Evolutionary conservation across 2,329 filamentous ascomycete species (phyloP), one percentile per base, ranked within the genome.

Genomic region (Sphaceloma murrayae): DNA sequence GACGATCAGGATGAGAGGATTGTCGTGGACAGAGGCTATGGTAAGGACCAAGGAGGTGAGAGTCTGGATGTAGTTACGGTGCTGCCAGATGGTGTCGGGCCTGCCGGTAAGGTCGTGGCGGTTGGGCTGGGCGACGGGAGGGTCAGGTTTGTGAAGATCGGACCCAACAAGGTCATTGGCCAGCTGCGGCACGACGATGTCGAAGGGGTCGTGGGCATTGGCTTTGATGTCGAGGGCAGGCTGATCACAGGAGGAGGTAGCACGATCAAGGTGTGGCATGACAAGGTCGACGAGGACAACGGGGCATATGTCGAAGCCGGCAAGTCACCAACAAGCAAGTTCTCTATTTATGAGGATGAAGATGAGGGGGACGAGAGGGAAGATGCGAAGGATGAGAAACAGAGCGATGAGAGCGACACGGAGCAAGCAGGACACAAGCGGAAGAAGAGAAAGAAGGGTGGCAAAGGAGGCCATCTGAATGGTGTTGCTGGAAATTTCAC

Each of bases 1-100:
- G 88, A 94, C 57, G 89, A 96, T 60, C 86, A 94, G 60, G 85
- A 93, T 54, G 87, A 94, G 64, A 76, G 87, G 43, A 83, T 95
- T 55, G 77, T 83, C 38, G 77, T 95, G 6, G 80, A 86, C 52
- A 62, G 66, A 19, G 30, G 34, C 6, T 36, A 26, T 14, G 56
- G 59, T 43, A 67, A 65, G 16, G 65, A 69, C 7, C 74, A 70
- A 14, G 81, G 77, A 6, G 85, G 77, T 33, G 87, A 93, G 61
- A 85, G 83, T 48, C 66, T 95, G 31, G 89, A 96, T 57, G 74
- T 78, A n/a, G 68, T 95, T 48, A 72, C 77, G 1, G 64, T 82
- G 43, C 68, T 91, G 13, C 86, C 87, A 0, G 76, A 82, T 24
- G 76, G 75, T 13, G 68, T 88, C 30, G 78, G 78, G 1, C 70